These are phyloP conservation scores for Exophiala bonariae DNA, from an alignment of 2,329 filamentous ascomycete species.

Conservation along the genomic window DNA sequence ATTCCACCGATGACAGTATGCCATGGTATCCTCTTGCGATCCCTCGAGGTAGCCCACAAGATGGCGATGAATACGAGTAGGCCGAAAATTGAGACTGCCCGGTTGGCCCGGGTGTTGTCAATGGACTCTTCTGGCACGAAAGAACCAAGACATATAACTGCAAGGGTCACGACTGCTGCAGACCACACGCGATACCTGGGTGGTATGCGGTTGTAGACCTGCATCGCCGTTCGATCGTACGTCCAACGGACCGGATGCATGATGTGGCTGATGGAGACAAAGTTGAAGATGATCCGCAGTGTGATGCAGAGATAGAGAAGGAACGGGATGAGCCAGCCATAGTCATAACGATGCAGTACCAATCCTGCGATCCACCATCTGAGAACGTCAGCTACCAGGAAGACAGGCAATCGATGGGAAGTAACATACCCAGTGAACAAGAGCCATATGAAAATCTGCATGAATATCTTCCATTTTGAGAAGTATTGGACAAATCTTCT, in stretches of 20 bases:
- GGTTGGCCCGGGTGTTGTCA: constrained; percentile 78
- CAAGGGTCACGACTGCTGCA: constrained; percentile 64
- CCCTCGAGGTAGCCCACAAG: constrained; percentile 70
- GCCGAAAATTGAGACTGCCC: constrained; percentile 78
- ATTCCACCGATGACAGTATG: constrained; percentile 86
- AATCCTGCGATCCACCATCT: constrained; percentile 75
- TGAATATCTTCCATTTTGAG: constrained; percentile 45
- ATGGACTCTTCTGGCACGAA: constrained; percentile 70
- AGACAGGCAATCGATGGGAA: background rate
- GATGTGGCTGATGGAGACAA: constrained; percentile 67
- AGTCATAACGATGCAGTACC: constrained; percentile 68
- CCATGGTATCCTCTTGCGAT: constrained; percentile 64
- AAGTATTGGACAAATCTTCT: constrained; percentile 41
- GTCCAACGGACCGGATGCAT: constrained; percentile 65
- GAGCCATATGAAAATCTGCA: constrained; percentile 42
- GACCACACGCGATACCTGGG: constrained; percentile 63
- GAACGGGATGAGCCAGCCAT: constrained; percentile 83
- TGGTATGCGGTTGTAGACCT: constrained; percentile 63
- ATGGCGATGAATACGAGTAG: constrained; percentile 67
- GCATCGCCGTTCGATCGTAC: constrained; percentile 66
- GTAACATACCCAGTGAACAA: constrained; percentile 24
- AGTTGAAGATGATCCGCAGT: constrained; percentile 71
- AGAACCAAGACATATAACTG: constrained; percentile 73
- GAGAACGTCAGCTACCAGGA: background rate
- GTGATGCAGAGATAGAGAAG: constrained; percentile 74